Percentiles rank a stretch among this genome's conserved stretches.
Evolutionary conservation across 306 rosid genomes (phyloP).

Genomic region (Quercus cerris): DNA sequence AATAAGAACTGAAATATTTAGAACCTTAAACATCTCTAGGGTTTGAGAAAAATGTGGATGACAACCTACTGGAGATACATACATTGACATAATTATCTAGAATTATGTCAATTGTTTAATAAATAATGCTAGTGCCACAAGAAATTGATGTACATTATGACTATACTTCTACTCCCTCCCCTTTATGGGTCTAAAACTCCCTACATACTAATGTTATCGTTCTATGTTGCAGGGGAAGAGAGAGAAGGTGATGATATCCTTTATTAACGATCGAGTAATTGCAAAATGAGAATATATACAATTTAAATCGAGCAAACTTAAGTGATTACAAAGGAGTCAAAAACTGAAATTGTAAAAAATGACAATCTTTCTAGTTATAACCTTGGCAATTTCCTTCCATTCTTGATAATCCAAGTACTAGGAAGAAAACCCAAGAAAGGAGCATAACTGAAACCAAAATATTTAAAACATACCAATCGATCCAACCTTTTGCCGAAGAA

Average conservation of each 20-base stretch:
- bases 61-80: constrained; percentile 14
- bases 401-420: neutral
- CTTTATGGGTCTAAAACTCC: neutral
- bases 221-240: neutral
- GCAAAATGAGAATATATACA: neutral
- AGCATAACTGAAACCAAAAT: neutral
- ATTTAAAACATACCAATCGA: constrained; percentile 64
- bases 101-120: constrained; percentile 3
- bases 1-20: neutral
- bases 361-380: neutral
- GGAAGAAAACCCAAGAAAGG: constrained; percentile 3
- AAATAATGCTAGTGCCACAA: neutral
- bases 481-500: constrained; percentile 95
- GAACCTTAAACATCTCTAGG: neutral
- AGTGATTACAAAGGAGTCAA: neutral
- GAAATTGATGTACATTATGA: neutral
- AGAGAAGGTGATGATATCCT: neutral
- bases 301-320: neutral
- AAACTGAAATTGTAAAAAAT: neutral
- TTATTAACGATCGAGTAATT: neutral
- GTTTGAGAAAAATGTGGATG: constrained; percentile 5
- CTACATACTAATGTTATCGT: neutral
- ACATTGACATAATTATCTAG: neutral
- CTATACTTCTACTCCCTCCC: neutral
- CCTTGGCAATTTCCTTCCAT: neutral